Evolutionary conservation across 371 early-diverging fungal species (phyloP).

Genomic region (Rhizopus arrhizus): DNA sequence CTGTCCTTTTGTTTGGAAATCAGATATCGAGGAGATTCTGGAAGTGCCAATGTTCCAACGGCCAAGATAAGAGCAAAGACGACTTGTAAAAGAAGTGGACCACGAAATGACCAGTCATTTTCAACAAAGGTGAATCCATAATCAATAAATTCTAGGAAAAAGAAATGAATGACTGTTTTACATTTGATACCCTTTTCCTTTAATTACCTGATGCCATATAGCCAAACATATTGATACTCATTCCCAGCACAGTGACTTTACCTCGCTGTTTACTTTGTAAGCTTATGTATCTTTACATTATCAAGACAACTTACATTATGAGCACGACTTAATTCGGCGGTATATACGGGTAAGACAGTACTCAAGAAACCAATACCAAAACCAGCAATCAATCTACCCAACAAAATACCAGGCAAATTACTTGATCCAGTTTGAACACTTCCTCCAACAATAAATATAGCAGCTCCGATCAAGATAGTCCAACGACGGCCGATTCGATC

Average conservation of each 20-base stretch:
- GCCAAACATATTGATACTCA: constrained; percentile 47
- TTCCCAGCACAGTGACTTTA: constrained; percentile 42
- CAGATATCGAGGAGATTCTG: constrained; percentile 60
- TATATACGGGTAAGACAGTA: constrained; percentile 53
- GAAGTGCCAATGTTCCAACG: constrained; percentile 44
- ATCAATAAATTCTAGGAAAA: constrained; percentile 37
- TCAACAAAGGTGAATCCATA: constrained; percentile 39
- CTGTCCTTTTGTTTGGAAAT: constrained; percentile 40
- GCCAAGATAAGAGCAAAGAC: constrained; percentile 51
- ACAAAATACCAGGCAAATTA: constrained; percentile 30
- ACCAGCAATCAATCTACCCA: constrained; percentile 53
- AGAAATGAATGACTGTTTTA: no score
- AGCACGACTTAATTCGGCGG: constrained; percentile 52
- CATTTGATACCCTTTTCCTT: neutral
- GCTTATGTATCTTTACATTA: constrained; percentile 4
- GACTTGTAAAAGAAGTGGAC: constrained; percentile 49
- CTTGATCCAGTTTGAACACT: constrained; percentile 40
- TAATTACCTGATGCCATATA: constrained; percentile 37
- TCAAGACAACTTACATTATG: constrained; percentile 36
- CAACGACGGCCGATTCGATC: constrained; percentile 48
- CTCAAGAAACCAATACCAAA: constrained; percentile 54
- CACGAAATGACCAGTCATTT: constrained; percentile 42
- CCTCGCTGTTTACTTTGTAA: constrained; percentile 25
- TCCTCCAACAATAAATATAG: constrained; percentile 54
- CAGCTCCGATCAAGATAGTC: constrained; percentile 50